These are phyloP conservation scores for Camellia lanceoleosa DNA, from an alignment of 148 eudicot species.

Conservation along the genomic window DNA sequence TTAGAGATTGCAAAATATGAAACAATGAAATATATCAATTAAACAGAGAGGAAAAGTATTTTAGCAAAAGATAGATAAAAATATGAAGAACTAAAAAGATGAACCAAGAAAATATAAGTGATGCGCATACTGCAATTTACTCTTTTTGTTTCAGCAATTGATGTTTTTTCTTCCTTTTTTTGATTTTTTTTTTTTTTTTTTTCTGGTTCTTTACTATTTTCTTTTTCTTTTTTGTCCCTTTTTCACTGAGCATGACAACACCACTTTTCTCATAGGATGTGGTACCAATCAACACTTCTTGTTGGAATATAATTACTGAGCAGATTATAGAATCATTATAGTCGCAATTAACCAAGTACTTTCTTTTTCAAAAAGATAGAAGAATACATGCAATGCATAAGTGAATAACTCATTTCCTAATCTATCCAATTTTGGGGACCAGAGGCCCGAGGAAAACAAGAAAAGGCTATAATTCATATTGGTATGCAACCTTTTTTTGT, in stretches of 20 bases:
- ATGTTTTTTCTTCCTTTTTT: background rate
- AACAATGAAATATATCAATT: background rate
- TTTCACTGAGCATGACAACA: background rate
- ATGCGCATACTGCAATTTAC: background rate
- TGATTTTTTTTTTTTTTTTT: background rate
- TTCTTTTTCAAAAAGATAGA: conserved; percentile 1
- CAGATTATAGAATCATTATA: background rate
- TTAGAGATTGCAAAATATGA: conserved; percentile 1
- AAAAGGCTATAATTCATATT: background rate
- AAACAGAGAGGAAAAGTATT: background rate
- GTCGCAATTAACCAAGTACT: background rate
- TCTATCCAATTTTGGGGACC: background rate
- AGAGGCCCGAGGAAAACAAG: background rate
- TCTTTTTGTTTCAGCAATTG: background rate
- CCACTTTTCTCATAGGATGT: background rate
- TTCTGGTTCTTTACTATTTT: background rate
- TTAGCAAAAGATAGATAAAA: background rate
- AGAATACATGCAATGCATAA: background rate
- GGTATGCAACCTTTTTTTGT: background rate
- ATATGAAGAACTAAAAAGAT: background rate
- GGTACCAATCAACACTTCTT: background rate
- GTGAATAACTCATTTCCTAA: background rate
- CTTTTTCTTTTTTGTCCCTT: background rate
- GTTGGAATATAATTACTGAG: background rate
- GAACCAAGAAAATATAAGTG: background rate